Base-by-base conservation (phyloP, 495 filamentous ascomycete genomes). In the Cudoniella acicularis region DNA sequence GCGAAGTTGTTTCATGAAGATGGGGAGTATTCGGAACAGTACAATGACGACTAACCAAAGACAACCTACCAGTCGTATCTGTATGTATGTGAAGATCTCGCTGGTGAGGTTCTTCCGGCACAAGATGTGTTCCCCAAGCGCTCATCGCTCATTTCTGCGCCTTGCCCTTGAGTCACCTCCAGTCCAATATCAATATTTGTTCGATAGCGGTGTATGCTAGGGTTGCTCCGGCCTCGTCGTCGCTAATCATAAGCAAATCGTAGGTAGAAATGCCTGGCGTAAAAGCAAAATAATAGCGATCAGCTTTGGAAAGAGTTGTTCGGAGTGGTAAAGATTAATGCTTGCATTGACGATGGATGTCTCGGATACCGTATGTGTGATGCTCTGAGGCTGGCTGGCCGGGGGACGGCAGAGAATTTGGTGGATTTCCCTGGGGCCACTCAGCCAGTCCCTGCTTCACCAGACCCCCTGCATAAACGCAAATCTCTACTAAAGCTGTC, bases 131-230 rank as follows among this genome's bases (percentile, higher is more conserved):
- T 46, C 46, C 50, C 53, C 51, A 22, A 56, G 21, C 49, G 42
- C 16, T 51, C 59, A 64, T 64, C 52, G 52, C 61, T 64, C 57
- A 64, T 64, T 18, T 60, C 57, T 51, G 53, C 49, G 26, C 23
- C 46, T 6, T n/a, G 17, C 8, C 17, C 11, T 4, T n/a, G 4
- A 46, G 17, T n/a, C 43, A 46, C 11, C 43, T 4, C 13, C n/a
- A 6, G 17, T n/a, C 43, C 43, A 6, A n/a, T 46, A 4, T n/a
- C 18, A 46, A 46, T 46, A 17, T 16, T 46, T 6, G n/a, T 46
- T 46, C 18, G 11, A n/a, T 9, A 4, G 6, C 13, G 18, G n/a
- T 16, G 18, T 46, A 9, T 8, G 48, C 9, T 50, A 50, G 9
- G 4, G 48, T 22, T 26, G 2, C 10, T 36, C 13, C 30, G 13